phyloP scores from a whole-genome alignment of 805 yeast species.

The Millerago galiae region DNA sequence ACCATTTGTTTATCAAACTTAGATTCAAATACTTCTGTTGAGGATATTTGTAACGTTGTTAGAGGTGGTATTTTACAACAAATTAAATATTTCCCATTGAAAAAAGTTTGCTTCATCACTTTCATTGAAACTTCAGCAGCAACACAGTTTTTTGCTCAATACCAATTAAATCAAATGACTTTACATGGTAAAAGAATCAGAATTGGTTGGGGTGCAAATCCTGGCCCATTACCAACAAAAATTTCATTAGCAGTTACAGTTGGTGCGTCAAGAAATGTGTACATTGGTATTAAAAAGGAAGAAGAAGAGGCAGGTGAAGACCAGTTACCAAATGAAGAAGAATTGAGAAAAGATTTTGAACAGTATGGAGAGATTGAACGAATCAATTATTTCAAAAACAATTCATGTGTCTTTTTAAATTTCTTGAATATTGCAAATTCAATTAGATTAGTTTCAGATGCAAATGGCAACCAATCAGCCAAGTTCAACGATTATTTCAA shows the following conservation, averaged over 20 bases:
- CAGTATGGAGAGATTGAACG: constrained; percentile 71
- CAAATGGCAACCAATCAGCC: constrained; percentile 33
- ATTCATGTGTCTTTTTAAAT: constrained; percentile 70
- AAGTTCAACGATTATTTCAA: constrained; percentile 34
- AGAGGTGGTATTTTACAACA: constrained; percentile 72
- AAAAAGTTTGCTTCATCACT: constrained; percentile 60
- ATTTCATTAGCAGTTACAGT: constrained; percentile 58
- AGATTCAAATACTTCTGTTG: constrained; percentile 56
- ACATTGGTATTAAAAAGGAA: constrained; percentile 51
- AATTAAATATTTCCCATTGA: constrained; percentile 45
- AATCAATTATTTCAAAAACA: constrained; percentile 62
- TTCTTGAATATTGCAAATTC: constrained; percentile 59
- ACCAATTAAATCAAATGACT: constrained; percentile 50
- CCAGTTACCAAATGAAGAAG: constrained; percentile 39
- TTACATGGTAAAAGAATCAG: constrained; percentile 56
- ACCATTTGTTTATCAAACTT: constrained; percentile 65
- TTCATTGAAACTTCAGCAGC: constrained; percentile 62
- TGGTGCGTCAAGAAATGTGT: constrained; percentile 74
- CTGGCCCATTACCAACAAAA: constrained; percentile 54
- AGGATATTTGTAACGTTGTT: constrained; percentile 69
- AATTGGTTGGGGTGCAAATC: constrained; percentile 65
- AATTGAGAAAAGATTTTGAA: constrained; percentile 52
- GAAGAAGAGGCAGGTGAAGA: constrained; percentile 25
- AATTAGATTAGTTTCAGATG: constrained; percentile 55
- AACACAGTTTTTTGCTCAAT: constrained; percentile 55